These are phyloP conservation scores for Talaromyces sp. DNA, from an alignment of 2,329 filamentous ascomycete species.

Conservation along the genomic window DNA sequence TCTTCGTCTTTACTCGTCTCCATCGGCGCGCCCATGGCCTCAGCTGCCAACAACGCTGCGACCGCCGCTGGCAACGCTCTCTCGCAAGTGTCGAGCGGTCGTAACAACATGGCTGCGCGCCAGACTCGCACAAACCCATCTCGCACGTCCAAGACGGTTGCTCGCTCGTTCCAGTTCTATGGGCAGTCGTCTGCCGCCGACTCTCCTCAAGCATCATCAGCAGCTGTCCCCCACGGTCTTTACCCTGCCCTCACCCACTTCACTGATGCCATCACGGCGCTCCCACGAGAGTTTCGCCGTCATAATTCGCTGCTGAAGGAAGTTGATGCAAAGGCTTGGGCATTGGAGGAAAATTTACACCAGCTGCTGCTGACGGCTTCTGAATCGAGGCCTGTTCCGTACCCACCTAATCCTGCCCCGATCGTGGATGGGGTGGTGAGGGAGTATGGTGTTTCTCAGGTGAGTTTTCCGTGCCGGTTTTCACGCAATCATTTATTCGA, in stretches of 20 bases:
- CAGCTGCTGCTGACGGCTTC: slow-evolving; percentile 55
- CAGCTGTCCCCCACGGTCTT: slow-evolving; percentile 43
- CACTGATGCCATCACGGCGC: slow-evolving; percentile 82
- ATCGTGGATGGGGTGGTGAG: slow-evolving; percentile 29
- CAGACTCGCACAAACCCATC: slow-evolving; percentile 46
- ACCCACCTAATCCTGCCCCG: slow-evolving; percentile 29
- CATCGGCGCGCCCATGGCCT: slow-evolving; percentile 3
- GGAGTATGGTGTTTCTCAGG: slow-evolving; percentile 27
- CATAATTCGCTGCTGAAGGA: slow-evolving; percentile 96
- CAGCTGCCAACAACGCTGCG: slow-evolving; percentile 22
- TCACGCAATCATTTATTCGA: not conserved
- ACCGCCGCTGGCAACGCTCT: slow-evolving; percentile 18
- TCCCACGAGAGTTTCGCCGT: slow-evolving; percentile 90
- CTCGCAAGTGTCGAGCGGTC: slow-evolving; percentile 24
- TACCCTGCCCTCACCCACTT: slow-evolving; percentile 69
- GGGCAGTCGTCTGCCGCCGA: slow-evolving; percentile 21
- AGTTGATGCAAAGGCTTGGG: slow-evolving; percentile 93
- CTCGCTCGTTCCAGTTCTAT: slow-evolving; percentile 35
- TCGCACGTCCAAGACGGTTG: slow-evolving; percentile 42
- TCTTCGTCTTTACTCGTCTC: not conserved
- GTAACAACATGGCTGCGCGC: slow-evolving; percentile 34
- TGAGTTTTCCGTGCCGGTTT: slow-evolving; percentile 14
- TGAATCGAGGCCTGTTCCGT: slow-evolving; percentile 28
- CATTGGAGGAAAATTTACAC: slow-evolving; percentile 75
- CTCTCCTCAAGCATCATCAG: slow-evolving; percentile 21